Base-by-base conservation (phyloP, 148 eudicot genomes). In the Cornus florida region DNA sequence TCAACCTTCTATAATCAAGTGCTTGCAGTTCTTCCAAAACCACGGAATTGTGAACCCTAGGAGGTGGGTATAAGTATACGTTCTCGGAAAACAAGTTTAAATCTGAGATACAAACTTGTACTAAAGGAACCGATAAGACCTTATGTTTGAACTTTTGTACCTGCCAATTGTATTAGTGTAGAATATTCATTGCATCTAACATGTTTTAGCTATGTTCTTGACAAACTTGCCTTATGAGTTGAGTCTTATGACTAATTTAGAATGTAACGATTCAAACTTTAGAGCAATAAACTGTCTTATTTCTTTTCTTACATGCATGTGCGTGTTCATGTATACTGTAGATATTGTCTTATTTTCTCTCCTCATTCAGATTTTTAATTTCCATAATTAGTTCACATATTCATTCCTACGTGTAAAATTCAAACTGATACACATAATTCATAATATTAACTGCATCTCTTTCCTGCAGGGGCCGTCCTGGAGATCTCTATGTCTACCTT, bases 401-500 rank as follows among this genome's bases (percentile, higher is more conserved):
- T 28, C 31, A 10, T 43, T 24, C 48, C 10, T 20, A 35, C 38
- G 22, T 62, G 66, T 62, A 62, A 6, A 19, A 13, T 17, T 67
- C 64, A 77, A 77, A 53, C 66, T 50, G 9, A 64, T 62, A 14
- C 38, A 35, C 68, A 31, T 73, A n/a, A 6, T 50, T 83, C 77
- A 65, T 24, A 38, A 72, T 72, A 8, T 57, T 64, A 66, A 66
- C 38, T 72, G 28, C 43, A 24, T 5, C 56, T 69, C 28, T 68
- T 73, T 72, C 72, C 13, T 31, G 75, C 87, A 93, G 99, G 83
- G 99, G 92, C 14, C 98, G 93, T 69, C 89, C 99, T 39, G 99
- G 99, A 83, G 99, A 96, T 89, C 99, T 96, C 75, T 96, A 77
- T 85, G 99, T 96, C 59, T 92, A 90, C 82, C 99, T 96, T 82